Evolutionary conservation across 1,139 yeast genomes (phyloP).

Genomic region (Candida albicans): DNA sequence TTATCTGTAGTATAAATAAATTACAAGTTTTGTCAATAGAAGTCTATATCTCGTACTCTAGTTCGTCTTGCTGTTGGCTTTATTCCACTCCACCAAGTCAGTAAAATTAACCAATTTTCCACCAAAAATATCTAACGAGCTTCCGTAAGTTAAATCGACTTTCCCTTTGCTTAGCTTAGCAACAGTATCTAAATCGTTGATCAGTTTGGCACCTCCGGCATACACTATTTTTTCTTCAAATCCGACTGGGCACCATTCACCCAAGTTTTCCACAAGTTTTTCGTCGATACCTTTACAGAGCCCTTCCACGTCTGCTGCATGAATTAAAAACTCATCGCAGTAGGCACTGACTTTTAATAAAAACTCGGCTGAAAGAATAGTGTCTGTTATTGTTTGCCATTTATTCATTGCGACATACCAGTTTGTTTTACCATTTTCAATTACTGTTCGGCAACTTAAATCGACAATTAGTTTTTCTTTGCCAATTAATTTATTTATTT

Average conservation of each 20-base stretch:
- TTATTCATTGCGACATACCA: constrained; percentile 98
- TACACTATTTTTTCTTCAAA: constrained; percentile 75
- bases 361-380: constrained; percentile 53
- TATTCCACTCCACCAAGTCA: constrained; percentile 77
- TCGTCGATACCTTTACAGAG: constrained; percentile 89
- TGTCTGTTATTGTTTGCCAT: constrained; percentile 88
- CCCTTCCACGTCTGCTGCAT: constrained; percentile 99
- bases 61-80: background rate
- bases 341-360: constrained; percentile 56
- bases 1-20: background rate
- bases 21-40: no score
- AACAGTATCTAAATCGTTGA: constrained; percentile 68
- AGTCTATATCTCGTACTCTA: no score
- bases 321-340: constrained; percentile 86
- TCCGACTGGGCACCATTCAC: constrained; percentile 68
- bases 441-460: constrained; percentile 72
- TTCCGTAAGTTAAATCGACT: constrained; percentile 90
- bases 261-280: constrained; percentile 65
- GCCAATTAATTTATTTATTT: constrained; percentile 56
- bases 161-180: constrained; percentile 67
- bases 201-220: constrained; percentile 93
- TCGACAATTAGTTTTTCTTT: constrained; percentile 77
- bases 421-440: constrained; percentile 23
- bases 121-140: constrained; percentile 92
- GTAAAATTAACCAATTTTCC: constrained; percentile 73